A percentile compares a stretch with the other conserved stretches of the same genome.
phyloP scores from a whole-genome alignment of 768 basidiomycete species.

The Cyclocybe aegerita region DNA sequence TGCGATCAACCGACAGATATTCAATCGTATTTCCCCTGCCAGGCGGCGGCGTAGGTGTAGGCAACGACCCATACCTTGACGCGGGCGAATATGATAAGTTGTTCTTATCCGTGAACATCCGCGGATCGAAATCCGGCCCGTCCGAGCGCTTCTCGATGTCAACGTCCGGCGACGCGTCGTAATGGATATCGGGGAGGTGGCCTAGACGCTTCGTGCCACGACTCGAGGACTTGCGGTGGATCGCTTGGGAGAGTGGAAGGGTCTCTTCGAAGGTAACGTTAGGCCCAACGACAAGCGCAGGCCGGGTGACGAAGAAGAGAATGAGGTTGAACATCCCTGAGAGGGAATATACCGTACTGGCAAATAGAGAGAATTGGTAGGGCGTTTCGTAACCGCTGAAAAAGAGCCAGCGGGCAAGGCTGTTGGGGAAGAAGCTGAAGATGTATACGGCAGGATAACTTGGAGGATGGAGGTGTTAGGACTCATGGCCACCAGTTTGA shows the following conservation, averaged over 20 bases:
- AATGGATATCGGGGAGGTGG: constrained; percentile 11
- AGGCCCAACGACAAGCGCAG: constrained; percentile 22
- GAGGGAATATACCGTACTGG: constrained; percentile 38
- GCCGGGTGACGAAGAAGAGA: constrained; percentile 32
- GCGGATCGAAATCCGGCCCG: too few species aligned
- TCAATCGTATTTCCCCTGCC: too few species aligned
- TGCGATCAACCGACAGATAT: too few species aligned
- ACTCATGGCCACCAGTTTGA: neutral
- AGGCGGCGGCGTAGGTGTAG: too few species aligned
- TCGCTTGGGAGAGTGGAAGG: constrained; percentile 1
- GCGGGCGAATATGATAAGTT: too few species aligned
- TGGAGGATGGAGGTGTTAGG: neutral
- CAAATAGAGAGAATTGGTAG: constrained; percentile 35
- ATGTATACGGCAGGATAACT: constrained; percentile 50
- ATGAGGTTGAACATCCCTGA: constrained; percentile 47
- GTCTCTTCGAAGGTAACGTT: constrained; percentile 9
- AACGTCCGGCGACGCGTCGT: too few species aligned
- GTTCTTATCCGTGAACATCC: too few species aligned
- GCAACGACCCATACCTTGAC: too few species aligned
- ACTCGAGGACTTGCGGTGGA: constrained; percentile 7
- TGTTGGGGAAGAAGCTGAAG: constrained; percentile 39
- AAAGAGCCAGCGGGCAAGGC: constrained; percentile 35
- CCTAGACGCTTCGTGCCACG: constrained; percentile 5
- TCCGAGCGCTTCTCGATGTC: too few species aligned
- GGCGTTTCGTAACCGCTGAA: constrained; percentile 30